A percentile compares a stretch with the other conserved stretches of the same genome.
phyloP scores from a whole-genome alignment of 2,329 filamentous ascomycete species.

The Alternaria sp. region DNA sequence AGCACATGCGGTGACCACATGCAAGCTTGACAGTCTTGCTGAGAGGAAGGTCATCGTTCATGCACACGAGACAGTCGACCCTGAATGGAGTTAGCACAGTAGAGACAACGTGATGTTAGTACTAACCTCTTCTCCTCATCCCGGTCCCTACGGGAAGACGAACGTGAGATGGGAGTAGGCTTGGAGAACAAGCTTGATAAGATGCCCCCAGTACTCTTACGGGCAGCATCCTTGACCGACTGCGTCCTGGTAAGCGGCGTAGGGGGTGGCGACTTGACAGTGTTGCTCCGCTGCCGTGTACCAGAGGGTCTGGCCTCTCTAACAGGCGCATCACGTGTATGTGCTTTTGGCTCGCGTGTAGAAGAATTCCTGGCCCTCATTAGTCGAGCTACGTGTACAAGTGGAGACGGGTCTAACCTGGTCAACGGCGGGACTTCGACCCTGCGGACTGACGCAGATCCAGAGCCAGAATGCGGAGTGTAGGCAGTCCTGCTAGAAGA shows the following conservation, averaged over 20 bases:
- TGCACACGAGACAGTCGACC: slow-evolving; percentile 76
- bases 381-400: slow-evolving; percentile 23
- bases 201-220: slow-evolving; percentile 46
- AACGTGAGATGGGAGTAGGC: slow-evolving; percentile 31
- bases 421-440: slow-evolving; percentile 42
- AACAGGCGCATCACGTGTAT: slow-evolving; percentile 29
- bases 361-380: slow-evolving; percentile 39
- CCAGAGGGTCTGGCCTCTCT: slow-evolving; percentile 36
- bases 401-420: slow-evolving; percentile 33
- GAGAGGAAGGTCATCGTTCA: slow-evolving; percentile 70
- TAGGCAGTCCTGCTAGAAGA: slow-evolving; percentile 47
- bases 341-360: slow-evolving; percentile 42
- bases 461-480: slow-evolving; percentile 45
- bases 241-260: slow-evolving; percentile 39
- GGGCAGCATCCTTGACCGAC: slow-evolving; percentile 35
- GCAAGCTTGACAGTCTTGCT: slow-evolving; percentile 74
- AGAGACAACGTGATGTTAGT: neutral
- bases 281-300: slow-evolving; percentile 39
- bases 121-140: slow-evolving; percentile 41
- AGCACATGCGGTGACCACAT: slow-evolving; percentile 85
- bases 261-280: slow-evolving; percentile 37
- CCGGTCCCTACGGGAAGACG: slow-evolving; percentile 30
- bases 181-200: slow-evolving; percentile 48
- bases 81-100: slow-evolving; percentile 53
- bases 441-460: slow-evolving; percentile 41